Base-by-base conservation (phyloP, 2,329 filamentous ascomycete genomes). In the Chaetomiaceae sp. region DNA sequence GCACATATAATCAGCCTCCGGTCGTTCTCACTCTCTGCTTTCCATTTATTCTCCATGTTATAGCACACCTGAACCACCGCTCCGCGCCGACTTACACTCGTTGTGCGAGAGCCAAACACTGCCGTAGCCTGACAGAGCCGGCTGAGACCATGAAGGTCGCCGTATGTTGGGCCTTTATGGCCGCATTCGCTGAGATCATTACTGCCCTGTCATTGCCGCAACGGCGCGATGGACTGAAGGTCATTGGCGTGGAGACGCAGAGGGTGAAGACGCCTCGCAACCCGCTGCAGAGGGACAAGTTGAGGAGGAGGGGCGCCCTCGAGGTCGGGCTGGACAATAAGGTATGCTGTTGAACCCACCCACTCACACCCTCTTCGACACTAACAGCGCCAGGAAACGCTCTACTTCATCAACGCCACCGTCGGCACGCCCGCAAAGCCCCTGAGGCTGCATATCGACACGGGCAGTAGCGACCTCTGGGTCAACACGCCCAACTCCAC, bases 401-500 rank as follows among this genome's bases (percentile, higher is more conserved):
- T 87, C 25, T 87, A 87, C 66, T 83, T 80, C 61, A 74, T 83
- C 61, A 86, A 87, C 65, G 77, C 74, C 44, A 77, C 81, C 6
- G 60, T 87, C 44, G 84, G 84, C 46, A 87, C 83, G 2, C 84
- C 84, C 12, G 64, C 77, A 9, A 82, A 84, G 64, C 60, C 68
- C 1, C 61, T 87, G 39, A 74, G 76, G 17, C 71, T 87, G 56
- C 81, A 85, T 60, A 66, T 88, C 49, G 84, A 88, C 67, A 88
- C 84, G 6, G 84, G 84, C 46, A 86, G 83, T 69, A 85, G 82
- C 61, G 84, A 88, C 64, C 70, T 87, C 20, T 87, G 84, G 83
- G 79, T 87, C 7, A 94, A 95, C 65, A 79, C 83, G 2, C 72
- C 76, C 3, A 69, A 68, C 45, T 91, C 88, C 0, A 54, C 63